These are phyloP conservation scores for Ascochyta lentis DNA, from an alignment of 2,329 filamentous ascomycete genomes.

Conservation along the genomic window DNA sequence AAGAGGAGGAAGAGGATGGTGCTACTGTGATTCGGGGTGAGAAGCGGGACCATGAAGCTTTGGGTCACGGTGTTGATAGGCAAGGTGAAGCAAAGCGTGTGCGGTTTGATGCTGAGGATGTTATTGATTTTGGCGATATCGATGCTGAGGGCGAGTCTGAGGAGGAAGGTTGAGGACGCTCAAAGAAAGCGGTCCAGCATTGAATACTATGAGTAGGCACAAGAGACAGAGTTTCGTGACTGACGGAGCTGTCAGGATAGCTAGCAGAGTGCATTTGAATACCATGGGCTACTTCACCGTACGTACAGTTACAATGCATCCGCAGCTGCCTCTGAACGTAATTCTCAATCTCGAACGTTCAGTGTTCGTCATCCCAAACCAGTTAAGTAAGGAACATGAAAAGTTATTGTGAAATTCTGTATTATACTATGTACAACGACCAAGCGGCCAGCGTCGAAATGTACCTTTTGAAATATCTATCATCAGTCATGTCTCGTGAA, in stretches of 20 bases:
- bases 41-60: neutral
- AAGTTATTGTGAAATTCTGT: neutral
- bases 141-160: slow-evolving; percentile 20
- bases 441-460: neutral
- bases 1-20: neutral
- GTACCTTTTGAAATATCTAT: neutral
- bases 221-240: neutral
- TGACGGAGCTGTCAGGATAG: too few species aligned
- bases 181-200: neutral
- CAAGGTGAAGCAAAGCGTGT: neutral
- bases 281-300: too few species aligned
- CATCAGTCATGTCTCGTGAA: slow-evolving; percentile 10
- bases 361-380: too few species aligned
- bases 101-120: slow-evolving; percentile 3
- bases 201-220: neutral
- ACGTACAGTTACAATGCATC: too few species aligned
- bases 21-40: neutral
- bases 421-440: slow-evolving; percentile 4
- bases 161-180: slow-evolving; percentile 2
- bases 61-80: neutral
- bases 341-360: too few species aligned
- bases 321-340: too few species aligned
- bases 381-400: neutral
- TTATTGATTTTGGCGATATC: neutral
- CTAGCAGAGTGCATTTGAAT: too few species aligned